Conservation (phyloP, 805 yeast species). For the Metschnikowia drakensbergensis region DNA sequence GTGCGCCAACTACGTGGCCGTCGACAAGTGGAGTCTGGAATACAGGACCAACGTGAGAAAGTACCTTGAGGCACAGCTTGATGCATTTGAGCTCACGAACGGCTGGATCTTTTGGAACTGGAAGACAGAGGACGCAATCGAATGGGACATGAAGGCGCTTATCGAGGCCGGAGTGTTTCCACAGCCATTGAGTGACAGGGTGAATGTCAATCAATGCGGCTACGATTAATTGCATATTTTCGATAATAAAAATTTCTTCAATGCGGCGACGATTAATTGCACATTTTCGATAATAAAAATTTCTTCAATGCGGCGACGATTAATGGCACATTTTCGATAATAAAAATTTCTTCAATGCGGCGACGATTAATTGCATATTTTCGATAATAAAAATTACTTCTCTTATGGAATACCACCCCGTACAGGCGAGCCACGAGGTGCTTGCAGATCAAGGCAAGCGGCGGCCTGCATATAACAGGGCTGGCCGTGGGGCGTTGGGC, state of each 20-base stretch:
- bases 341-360: constrained; percentile 46
- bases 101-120: constrained; percentile 97
- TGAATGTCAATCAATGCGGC: constrained; percentile 66
- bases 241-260: too few relatives aligned
- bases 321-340: too few relatives aligned
- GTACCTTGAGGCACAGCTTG: constrained; percentile 86
- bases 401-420: too few relatives aligned
- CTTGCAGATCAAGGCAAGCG: too few relatives aligned
- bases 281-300: too few relatives aligned
- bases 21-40: constrained; percentile 53
- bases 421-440: too few relatives aligned
- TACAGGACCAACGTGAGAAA: constrained; percentile 57
- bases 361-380: constrained; percentile 14
- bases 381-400: background rate
- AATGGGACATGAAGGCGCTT: constrained; percentile 79
- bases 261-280: too few relatives aligned
- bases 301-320: constrained; percentile 48
- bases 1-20: constrained; percentile 43
- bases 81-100: constrained; percentile 62
- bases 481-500: too few relatives aligned
- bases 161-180: constrained; percentile 66
- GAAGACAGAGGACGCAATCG: constrained; percentile 79
- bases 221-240: constrained; percentile 15
- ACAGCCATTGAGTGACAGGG: constrained; percentile 67
- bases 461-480: too few relatives aligned